A percentile compares a stretch with the other conserved stretches of the same genome.
These are phyloP conservation scores for Termitomyces sp. DNA, from an alignment of 768 basidiomycete genomes.

Conservation along the genomic window DNA sequence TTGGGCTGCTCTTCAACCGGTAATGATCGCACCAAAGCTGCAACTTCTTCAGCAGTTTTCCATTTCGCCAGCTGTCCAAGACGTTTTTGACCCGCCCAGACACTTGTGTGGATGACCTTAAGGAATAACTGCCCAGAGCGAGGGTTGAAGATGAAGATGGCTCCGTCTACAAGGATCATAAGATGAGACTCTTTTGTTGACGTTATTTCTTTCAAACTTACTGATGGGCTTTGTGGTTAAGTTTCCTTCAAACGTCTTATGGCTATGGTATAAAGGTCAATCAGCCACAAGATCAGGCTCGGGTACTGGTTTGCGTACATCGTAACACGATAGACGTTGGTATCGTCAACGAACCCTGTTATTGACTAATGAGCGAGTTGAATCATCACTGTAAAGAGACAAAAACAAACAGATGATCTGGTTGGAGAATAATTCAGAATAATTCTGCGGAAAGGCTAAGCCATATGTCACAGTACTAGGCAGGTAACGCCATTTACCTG, in stretches of 20 bases:
- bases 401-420: slow-evolving; percentile 81
- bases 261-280: slow-evolving; percentile 34
- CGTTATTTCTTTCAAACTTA: slow-evolving; percentile 26
- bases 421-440: slow-evolving; percentile 95
- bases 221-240: slow-evolving; percentile 99
- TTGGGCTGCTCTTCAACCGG: slow-evolving; percentile 99
- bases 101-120: slow-evolving; percentile 99
- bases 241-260: slow-evolving; percentile 99
- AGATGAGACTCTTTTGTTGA: not conserved
- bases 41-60: slow-evolving; percentile 99
- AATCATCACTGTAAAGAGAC: not conserved
- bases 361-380: not conserved
- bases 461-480: not conserved
- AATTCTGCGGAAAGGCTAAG: slow-evolving; percentile 46
- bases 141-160: slow-evolving; percentile 99
- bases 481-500: slow-evolving; percentile 40
- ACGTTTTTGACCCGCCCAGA: slow-evolving; percentile 99
- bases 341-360: slow-evolving; percentile 96
- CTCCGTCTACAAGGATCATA: slow-evolving; percentile 54
- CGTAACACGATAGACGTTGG: slow-evolving; percentile 98
- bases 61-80: slow-evolving; percentile 98
- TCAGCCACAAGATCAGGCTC: not conserved
- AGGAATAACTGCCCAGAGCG: slow-evolving; percentile 97
- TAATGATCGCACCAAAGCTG: slow-evolving; percentile 91
- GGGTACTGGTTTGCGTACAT: slow-evolving; percentile 42